Percentiles rank a stretch among this genome's conserved stretches.
Conservation (phyloP, 169 alveolate genomes). For the Babesia divergens region DNA sequence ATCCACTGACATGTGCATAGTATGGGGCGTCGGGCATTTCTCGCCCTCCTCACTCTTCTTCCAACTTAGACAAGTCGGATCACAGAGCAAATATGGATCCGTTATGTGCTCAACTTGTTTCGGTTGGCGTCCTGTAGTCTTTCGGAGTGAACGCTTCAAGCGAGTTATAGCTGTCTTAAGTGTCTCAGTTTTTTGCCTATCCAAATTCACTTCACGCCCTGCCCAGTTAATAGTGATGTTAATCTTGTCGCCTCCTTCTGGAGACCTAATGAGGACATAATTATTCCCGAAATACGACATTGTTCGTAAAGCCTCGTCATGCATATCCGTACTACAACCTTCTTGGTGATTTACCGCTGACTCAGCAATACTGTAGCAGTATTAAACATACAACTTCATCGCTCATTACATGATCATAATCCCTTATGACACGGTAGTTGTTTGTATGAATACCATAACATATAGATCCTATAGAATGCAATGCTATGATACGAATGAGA, state of each 20-base stretch:
- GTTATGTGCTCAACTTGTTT: neutral
- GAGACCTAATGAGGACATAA: conserved; percentile 23
- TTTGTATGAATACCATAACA: too few species aligned
- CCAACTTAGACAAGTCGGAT: neutral
- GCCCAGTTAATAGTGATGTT: conserved; percentile 32
- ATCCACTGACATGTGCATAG: too few species aligned
- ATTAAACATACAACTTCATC: too few species aligned
- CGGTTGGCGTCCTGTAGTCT: neutral
- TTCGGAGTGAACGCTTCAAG: conserved; percentile 38
- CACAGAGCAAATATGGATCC: neutral
- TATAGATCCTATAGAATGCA: too few species aligned
- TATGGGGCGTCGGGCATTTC: too few species aligned
- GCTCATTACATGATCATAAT: too few species aligned
- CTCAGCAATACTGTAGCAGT: too few species aligned
- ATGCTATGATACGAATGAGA: too few species aligned
- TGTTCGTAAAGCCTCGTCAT: too few species aligned
- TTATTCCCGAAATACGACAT: conserved; percentile 15
- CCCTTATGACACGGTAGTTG: too few species aligned
- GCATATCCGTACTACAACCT: too few species aligned
- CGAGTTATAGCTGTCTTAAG: conserved; percentile 21
- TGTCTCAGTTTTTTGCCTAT: conserved; percentile 32
- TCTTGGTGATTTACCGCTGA: too few species aligned
- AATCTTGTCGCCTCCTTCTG: conserved; percentile 25
- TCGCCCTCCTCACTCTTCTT: neutral
- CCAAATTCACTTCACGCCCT: conserved; percentile 34